Base-by-base conservation (phyloP, 345 rosid genomes). In the Nasturtium officinale region DNA sequence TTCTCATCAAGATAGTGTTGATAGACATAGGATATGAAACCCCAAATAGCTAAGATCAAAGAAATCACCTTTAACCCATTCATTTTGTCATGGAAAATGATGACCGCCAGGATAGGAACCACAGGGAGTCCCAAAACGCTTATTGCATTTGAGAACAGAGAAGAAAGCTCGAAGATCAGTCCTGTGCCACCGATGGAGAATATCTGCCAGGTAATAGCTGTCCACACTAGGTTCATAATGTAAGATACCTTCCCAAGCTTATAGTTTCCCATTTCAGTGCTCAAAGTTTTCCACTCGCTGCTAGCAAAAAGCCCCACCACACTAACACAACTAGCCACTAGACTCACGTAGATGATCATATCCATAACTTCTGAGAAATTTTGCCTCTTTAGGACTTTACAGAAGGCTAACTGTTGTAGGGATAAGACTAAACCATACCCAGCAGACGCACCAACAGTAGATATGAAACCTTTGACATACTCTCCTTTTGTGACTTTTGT, bases 41-140 rank as follows among this genome's bases (percentile, higher is more conserved):
- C 97, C 97, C 93, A 86, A 5, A 83, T 40, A 18, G 90, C 93
- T 71, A 89, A 53, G 51, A 79, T 67, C 88, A 91, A 80, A 17
- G 94, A 75, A 50, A 85, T 82, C 15, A 58, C 85, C 78, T 91
- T 91, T 9, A 87, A 61, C 12, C 87, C 90, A 37, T 81, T 72
- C 92, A 90, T 86, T 50, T 79, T 74, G 58, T 90, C 97, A 13
- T 79, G 81, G 76, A 89, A 86, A 38, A 86, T 73, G 76, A 89
- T 72, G 57, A 87, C 85, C 20, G 92, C 95, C 52, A 85, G 6
- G 21, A 85, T 59, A 4, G 97, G 92, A 69, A 83, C 80, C 5
- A 90, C 67, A 3, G 92, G 95, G 75, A 83, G 67, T 2, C 96
- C 91, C 8, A 87, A 20, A 26, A 66, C 89, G 50, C 87, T 77